Conservation (phyloP, 306 rosid genomes). For the Bauhinia variegata region DNA sequence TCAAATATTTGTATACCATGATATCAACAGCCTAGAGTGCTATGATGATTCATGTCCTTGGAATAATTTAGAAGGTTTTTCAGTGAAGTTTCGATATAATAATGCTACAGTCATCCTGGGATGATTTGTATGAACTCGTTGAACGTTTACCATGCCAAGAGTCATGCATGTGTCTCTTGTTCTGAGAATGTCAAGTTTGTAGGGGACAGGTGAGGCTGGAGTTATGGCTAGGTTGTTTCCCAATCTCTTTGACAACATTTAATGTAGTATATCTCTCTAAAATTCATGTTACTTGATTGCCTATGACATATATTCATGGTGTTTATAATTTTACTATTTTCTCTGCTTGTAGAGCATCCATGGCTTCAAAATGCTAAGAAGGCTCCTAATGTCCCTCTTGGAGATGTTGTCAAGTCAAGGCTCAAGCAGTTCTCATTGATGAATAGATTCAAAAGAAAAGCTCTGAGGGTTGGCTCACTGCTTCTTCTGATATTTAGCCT, state of each 20-base stretch:
- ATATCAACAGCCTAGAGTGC: too few species aligned
- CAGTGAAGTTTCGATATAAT: background rate
- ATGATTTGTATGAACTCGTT: background rate
- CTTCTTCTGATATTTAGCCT: slow-evolving; percentile 17
- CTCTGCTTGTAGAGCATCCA: slow-evolving; percentile 74
- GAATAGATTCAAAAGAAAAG: slow-evolving; percentile 99
- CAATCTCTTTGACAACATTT: background rate
- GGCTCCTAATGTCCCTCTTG: slow-evolving; percentile 98
- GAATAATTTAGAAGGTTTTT: background rate
- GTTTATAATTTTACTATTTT: slow-evolving; percentile 23
- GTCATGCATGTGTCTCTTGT: background rate
- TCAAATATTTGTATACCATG: too few species aligned
- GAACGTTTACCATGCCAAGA: background rate
- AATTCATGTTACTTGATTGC: background rate
- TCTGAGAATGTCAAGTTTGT: background rate
- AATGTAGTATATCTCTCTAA: background rate
- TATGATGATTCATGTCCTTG: too few species aligned
- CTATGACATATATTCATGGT: background rate
- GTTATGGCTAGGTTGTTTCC: background rate
- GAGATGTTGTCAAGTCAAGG: slow-evolving; percentile 98
- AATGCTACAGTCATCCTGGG: background rate
- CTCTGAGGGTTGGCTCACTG: slow-evolving; percentile 78
- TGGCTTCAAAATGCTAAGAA: slow-evolving; percentile 98
- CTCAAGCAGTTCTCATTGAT: slow-evolving; percentile 98
- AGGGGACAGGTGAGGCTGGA: background rate